Percentiles rank a stretch among this genome's conserved stretches.
These are phyloP conservation scores for Vigna unguiculata DNA, from an alignment of 306 rosid genomes.

Conservation along the genomic window DNA sequence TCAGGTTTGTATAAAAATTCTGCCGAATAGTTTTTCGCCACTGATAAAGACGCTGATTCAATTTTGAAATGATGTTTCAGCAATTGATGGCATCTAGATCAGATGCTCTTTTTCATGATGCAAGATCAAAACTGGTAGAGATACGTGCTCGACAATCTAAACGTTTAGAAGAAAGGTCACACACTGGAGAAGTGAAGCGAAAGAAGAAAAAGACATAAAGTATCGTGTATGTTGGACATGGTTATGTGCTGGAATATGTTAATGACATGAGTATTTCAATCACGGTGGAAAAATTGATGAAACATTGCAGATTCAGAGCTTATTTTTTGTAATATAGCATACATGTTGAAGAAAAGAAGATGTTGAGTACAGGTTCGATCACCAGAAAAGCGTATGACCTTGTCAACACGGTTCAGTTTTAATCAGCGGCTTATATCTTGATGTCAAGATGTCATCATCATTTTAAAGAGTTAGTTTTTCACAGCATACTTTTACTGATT, in stretches of 20 bases:
- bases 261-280: slow-evolving; percentile 27
- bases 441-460: slow-evolving; percentile 24
- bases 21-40: slow-evolving; percentile 8
- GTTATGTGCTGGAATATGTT: slow-evolving; percentile 32
- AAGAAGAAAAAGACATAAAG: slow-evolving; percentile 60
- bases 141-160: slow-evolving; percentile 83
- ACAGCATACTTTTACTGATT: slow-evolving; percentile 26
- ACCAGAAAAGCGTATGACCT: slow-evolving; percentile 12
- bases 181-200: slow-evolving; percentile 57
- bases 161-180: slow-evolving; percentile 64
- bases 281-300: slow-evolving; percentile 5
- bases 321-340: slow-evolving; percentile 14
- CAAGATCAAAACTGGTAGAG: slow-evolving; percentile 71
- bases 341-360: slow-evolving; percentile 20
- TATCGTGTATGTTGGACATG: slow-evolving; percentile 34
- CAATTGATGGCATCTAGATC: slow-evolving; percentile 87
- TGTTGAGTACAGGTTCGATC: slow-evolving; percentile 25
- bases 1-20: slow-evolving; percentile 58
- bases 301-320: slow-evolving; percentile 30
- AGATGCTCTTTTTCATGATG: slow-evolving; percentile 80
- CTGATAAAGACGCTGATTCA: slow-evolving; percentile 28
- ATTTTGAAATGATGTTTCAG: slow-evolving; percentile 60
- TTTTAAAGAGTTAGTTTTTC: slow-evolving; percentile 38
- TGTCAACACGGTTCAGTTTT: slow-evolving; percentile 18
- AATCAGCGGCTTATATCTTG: slow-evolving; percentile 3